Evolutionary conservation across 1,139 yeast genomes (phyloP), one percentile per base, ranked within the genome.

Genomic region (Yamadazyma diospyri): DNA sequence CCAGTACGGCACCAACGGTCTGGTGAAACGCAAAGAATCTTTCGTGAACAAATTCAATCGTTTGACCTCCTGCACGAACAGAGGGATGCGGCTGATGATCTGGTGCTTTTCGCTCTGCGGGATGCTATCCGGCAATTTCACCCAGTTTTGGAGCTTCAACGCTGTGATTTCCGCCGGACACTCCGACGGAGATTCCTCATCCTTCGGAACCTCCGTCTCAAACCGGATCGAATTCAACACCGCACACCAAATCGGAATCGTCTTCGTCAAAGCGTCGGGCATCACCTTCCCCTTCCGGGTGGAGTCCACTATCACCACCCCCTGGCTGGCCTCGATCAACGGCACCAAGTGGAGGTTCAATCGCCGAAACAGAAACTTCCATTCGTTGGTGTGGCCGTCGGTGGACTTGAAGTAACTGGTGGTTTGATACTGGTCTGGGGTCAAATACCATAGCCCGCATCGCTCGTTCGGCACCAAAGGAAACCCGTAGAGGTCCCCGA

Each of bases 201-300:
- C 43, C 5, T 34, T 30, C 3, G 30, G 31, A 8, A 5, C 29
- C 6, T 47, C 53, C 12, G 47, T 64, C 3, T 53, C 74, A 38
- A 67, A 68, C 47, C 77, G 55, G 0, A 79, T 59, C 21, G 59
- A 57, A 49, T 83, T 84, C 17, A 87, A 40, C 5, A 86, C 92
- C 0, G 92, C 84, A 57, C 95, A 84, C 97, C 97, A 88, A 2
- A 85, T 82, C 0, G 96, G 96, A 1, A 87, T 66, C 0, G 96
- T 87, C 47, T 87, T 88, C 48, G 87, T 80, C 7, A 86, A 59
- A 0, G 96, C 84, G 57, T 88, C 97, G 0, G 97, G 95, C 56
- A 87, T 78, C 21, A 74, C 58, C 49, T 87, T 88, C 2, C 96
- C 95, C 33, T 87, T 64, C 42, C 95, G 61, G 1, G 96, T 87